phyloP scores from a whole-genome alignment of 2,329 filamentous ascomycete genomes.

The Pseudogymnoascus sp. region DNA sequence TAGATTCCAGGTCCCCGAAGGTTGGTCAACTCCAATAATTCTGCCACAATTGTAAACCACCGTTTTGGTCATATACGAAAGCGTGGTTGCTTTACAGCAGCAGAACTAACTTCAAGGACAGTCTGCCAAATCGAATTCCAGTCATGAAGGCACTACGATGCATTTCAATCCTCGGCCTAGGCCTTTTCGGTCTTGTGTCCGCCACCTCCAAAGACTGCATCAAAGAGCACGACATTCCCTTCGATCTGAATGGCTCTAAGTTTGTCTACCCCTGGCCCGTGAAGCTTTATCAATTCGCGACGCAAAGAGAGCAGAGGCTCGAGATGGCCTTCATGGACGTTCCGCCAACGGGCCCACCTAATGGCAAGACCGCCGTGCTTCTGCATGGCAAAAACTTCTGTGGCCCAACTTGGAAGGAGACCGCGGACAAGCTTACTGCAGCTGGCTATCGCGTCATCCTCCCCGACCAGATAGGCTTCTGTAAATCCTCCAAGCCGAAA shows the following conservation, averaged over 20 bases:
- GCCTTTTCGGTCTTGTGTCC: neutral
- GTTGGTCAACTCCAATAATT: neutral
- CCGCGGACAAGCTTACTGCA: constrained; percentile 35
- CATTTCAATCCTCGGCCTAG: neutral
- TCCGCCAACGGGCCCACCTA: constrained; percentile 28
- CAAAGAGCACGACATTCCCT: neutral
- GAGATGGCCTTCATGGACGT: constrained; percentile 53
- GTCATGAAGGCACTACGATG: neutral
- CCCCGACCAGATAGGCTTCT: constrained; percentile 50
- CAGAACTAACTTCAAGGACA: neutral
- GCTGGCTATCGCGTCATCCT: constrained; percentile 46
- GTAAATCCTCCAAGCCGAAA: constrained; percentile 47
- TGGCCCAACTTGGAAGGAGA: constrained; percentile 44
- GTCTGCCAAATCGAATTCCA: neutral
- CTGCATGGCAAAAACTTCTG: constrained; percentile 53
- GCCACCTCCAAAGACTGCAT: constrained; percentile 23
- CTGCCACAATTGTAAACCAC: neutral
- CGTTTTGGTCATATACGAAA: neutral
- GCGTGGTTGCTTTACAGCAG: neutral
- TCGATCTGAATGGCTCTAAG: neutral
- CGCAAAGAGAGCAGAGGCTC: constrained; percentile 38
- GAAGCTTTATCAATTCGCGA: constrained; percentile 41
- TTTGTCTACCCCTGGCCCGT: constrained; percentile 42
- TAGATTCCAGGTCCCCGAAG: neutral
- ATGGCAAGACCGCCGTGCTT: constrained; percentile 30